Base-by-base conservation (phyloP, 2,329 filamentous ascomycete genomes). In the Didymella exigua region DNA sequence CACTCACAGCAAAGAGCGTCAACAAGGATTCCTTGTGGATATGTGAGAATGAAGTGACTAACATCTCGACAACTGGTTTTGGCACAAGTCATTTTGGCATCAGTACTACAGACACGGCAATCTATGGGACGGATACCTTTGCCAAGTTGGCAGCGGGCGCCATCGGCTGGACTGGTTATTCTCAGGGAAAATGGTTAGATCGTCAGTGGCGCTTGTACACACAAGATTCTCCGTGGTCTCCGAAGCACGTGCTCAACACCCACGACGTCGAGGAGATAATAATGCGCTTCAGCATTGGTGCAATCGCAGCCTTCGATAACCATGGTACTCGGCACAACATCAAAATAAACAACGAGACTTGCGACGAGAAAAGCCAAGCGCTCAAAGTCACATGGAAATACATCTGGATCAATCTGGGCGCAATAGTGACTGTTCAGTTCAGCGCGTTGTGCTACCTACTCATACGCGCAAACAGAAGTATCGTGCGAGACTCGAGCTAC, bases 231-330 rank as follows among this genome's bases (percentile, higher is more conserved):
- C 63, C 62, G 21, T 73, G 66, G 66, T 69, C 66, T 31, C 71
- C 71, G 0, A 44, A 58, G 0, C n/a, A 40, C 8, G 13, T 58
- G 1, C 42, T 60, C 1, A 37, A 43, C 0, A 49, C 29, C 2
- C 4, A 49, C 0, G 55, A 66, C 1, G 56, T 72, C 2, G 62
- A 67, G 30, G 57, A 68, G 5, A n/a, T 72, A 2, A 44, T 74
- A 0, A 57, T 65, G 48, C 65, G 68, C 4, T 73, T 68, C 43
- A 67, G 64, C 1, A 69, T 72, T 36, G 66, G 69, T 9, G 65
- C 71, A 0, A 61, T 74, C 5, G 71, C 72, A 0, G 69, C 70
- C 1, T 72, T 70, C 30, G 69, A 74, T 42, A 69, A 74, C 38
- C 70, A 73, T 24, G 70, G 72, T 8, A 56, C 67, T 8, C 63